Percentiles rank a stretch among this genome's conserved stretches.
Conservation (phyloP, 495 filamentous ascomycete species). For the Neurospora sp. region DNA sequence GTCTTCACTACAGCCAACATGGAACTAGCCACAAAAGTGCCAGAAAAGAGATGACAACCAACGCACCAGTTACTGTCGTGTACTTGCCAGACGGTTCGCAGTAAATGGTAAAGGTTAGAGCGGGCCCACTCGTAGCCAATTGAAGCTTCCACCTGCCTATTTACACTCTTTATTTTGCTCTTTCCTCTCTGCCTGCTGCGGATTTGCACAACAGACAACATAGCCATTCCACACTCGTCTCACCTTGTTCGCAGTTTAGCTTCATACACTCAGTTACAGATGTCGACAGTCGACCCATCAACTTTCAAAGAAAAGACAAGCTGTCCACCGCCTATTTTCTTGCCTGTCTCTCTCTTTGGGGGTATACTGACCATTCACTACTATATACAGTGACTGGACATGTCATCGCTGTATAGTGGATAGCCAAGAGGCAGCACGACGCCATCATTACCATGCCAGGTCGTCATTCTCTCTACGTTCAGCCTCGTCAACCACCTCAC, state of each 20-base stretch:
- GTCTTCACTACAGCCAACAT: not conserved
- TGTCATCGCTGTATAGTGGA: not conserved
- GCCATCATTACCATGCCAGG: not conserved
- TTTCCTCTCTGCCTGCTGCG: not conserved
- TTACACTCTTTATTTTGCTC: not conserved
- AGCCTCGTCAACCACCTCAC: not conserved
- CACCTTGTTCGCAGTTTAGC: not conserved
- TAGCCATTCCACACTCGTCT: not conserved
- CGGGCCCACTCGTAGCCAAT: not conserved
- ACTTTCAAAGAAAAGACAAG: not conserved
- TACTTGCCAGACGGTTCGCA: not conserved
- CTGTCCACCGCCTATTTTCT: not conserved
- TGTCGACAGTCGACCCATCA: not conserved
- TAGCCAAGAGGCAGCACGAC: not conserved
- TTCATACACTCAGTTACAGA: not conserved
- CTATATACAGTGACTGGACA: not conserved
- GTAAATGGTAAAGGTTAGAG: not conserved
- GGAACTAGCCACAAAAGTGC: constrained; percentile 2
- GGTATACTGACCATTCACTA: not conserved
- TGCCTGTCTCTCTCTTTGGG: not conserved
- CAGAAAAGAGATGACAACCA: constrained; percentile 10
- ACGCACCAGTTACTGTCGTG: constrained; percentile 2
- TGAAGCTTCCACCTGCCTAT: not conserved
- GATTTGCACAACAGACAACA: not conserved
- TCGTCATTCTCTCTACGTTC: not conserved